Evolutionary conservation across 345 rosid species (phyloP).

Genomic region (Eucalyptus pauciflora): DNA sequence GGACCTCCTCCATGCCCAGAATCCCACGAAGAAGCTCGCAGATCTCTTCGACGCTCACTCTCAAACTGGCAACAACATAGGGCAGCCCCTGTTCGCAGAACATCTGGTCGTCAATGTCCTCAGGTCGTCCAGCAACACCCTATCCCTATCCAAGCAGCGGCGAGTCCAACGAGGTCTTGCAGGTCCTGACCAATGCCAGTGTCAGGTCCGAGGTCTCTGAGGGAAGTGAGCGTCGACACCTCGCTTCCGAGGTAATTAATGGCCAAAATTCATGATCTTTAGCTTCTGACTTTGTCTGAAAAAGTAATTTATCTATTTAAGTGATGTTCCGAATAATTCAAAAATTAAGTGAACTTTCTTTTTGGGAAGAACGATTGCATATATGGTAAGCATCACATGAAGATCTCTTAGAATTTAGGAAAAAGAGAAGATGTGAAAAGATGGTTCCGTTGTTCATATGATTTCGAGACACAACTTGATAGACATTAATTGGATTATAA

Average conservation of each 20-base stretch:
- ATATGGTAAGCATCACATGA: too few relatives aligned
- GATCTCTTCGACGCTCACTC: background rate
- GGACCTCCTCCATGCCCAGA: slow-evolving; percentile 6
- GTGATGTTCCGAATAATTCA: too few relatives aligned
- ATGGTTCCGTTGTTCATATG: background rate
- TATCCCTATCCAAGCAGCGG: background rate
- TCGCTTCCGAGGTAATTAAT: background rate
- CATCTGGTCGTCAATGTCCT: background rate
- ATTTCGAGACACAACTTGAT: too few relatives aligned
- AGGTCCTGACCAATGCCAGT: background rate
- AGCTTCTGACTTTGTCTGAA: background rate
- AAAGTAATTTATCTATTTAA: too few relatives aligned
- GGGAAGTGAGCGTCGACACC: background rate
- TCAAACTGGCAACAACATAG: background rate
- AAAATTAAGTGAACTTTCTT: background rate
- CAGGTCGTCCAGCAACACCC: background rate
- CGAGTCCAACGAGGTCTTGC: background rate
- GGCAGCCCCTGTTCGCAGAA: background rate
- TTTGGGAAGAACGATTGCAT: background rate
- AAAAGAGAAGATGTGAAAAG: background rate
- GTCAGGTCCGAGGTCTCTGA: background rate
- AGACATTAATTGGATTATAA: background rate
- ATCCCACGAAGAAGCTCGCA: background rate
- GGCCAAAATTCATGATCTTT: background rate
- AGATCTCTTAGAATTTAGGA: background rate